Base-by-base conservation (phyloP, 805 yeast genomes). In the Suhomyces kilbournensis region DNA sequence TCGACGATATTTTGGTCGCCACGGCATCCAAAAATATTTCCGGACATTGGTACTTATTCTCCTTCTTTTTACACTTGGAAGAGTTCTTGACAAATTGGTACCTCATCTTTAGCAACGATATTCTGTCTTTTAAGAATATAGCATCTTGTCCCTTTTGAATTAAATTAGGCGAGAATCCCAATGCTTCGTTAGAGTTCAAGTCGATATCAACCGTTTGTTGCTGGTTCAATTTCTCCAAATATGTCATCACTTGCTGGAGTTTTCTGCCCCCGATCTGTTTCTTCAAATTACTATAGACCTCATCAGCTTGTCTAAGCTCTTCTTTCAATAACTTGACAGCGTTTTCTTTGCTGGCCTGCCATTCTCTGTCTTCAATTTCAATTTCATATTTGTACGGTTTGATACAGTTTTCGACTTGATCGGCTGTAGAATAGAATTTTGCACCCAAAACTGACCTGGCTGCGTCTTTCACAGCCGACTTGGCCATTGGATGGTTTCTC, bases 351-450 rank as follows among this genome's bases (percentile, higher is more conserved):
- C 97, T 85, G 7, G 79, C 65, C 28, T 75, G 71, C 99, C 99
- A 94, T 67, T 94, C 99, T 39, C 97, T 78, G 60, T 92, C 96
- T 65, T 94, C 98, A 47, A 94, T 82, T 64, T 94, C 99, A 54
- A 94, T 92, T 64, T 94, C 99, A 67, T 93, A 94, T 72, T 94
- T 94, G 74, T 87, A 94, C 2, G 99, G 99, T 67, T 94, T 94
- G 63, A 94, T 93, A 72, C 98, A 92, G 69, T 96, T 94, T 64
- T 94, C 99, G 6, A 94, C 98, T 68, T 94, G 99, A 67, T 96
- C 99, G 0, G 99, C 96, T 0, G 99, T 93, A 1, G 96, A 86
- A 57, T 85, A 89, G 66, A 81, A 94, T 57, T 93, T 83, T 25
- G 88, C 73, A 56, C 85, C 85, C 56, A 94, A 75, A 6, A 94